Percentiles rank a stretch among this genome's conserved stretches.
Evolutionary conservation across 495 filamentous ascomycete species (phyloP).

Genomic region (Aspergillus nanangensis): DNA sequence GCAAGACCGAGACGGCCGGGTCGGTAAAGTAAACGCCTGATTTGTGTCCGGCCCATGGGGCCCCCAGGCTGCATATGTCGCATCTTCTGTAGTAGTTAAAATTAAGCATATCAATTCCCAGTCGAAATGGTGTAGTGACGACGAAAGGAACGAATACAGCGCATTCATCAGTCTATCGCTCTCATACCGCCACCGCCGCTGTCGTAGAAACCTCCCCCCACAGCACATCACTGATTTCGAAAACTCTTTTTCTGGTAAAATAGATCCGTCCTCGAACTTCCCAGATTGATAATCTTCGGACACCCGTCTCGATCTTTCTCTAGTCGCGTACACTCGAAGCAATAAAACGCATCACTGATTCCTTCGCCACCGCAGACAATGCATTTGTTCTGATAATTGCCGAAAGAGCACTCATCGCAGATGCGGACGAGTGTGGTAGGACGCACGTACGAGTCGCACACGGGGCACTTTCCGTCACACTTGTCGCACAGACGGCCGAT

Average conservation of each 20-base stretch:
- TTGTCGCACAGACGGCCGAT: conserved; percentile 99
- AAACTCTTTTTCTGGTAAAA: conserved; percentile 81
- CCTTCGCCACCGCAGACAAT: conserved; percentile 98
- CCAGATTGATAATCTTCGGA: conserved; percentile 98
- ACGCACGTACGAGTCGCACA: conserved; percentile 98
- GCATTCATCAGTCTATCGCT: no score
- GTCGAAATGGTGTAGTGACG: no score
- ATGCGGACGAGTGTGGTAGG: conserved; percentile 96
- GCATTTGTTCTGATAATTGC: conserved; percentile 99
- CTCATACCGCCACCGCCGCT: no score
- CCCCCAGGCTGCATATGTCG: not conserved
- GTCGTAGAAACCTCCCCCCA: no score
- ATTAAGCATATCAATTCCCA: no score
- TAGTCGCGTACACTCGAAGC: conserved; percentile 95
- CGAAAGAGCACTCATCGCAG: conserved; percentile 98
- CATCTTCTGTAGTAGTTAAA: conserved; percentile 11
- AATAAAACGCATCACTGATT: conserved; percentile 99
- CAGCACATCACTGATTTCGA: conserved; percentile 60
- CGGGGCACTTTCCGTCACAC: conserved; percentile 98
- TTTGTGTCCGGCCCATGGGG: not conserved
- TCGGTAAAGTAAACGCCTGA: no score
- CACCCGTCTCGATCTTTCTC: conserved; percentile 98
- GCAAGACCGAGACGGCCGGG: conserved; percentile 88
- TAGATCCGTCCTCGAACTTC: conserved; percentile 90
- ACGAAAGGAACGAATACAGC: conserved; percentile 4